Percentiles rank a stretch among this genome's conserved stretches.
Evolutionary conservation across 2,329 filamentous ascomycete genomes (phyloP).

Genomic region (Trichoderma asperellum): DNA sequence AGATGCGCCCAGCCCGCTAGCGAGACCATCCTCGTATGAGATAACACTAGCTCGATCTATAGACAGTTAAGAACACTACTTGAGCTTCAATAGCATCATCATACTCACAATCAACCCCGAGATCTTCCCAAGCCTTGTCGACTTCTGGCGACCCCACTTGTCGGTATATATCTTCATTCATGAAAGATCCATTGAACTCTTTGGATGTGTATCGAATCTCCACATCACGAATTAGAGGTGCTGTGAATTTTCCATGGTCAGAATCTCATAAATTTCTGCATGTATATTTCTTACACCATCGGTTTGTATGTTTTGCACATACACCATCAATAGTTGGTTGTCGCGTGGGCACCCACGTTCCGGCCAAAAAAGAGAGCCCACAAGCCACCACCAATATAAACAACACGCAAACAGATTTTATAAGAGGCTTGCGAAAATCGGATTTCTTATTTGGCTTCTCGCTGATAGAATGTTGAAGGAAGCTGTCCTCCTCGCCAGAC

Average conservation of each 20-base stretch:
- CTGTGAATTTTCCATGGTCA: conserved; percentile 27
- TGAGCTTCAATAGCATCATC: neutral
- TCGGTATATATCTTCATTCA: conserved; percentile 58
- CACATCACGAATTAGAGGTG: conserved; percentile 43
- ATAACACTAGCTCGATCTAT: conserved; percentile 54
- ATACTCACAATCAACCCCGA: conserved; percentile 50
- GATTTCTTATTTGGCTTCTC: neutral
- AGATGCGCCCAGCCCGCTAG: conserved; percentile 54
- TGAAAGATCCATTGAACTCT: conserved; percentile 60
- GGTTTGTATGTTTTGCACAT: conserved; percentile 42
- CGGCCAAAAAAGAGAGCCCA: conserved; percentile 26
- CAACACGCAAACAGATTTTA: neutral
- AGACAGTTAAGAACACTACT: conserved; percentile 9
- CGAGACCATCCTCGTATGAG: conserved; percentile 51
- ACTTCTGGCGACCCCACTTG: conserved; percentile 55
- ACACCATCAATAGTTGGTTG: conserved; percentile 19
- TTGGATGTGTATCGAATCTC: conserved; percentile 40
- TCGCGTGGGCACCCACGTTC: neutral
- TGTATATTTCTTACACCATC: conserved; percentile 42
- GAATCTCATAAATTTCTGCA: neutral
- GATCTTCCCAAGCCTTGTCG: conserved; percentile 58
- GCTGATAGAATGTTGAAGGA: neutral
- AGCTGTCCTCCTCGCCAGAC: conserved; percentile 27
- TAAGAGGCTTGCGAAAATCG: neutral
- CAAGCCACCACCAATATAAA: conserved; percentile 9